Percentiles rank a stretch among this genome's conserved stretches.
Conservation (phyloP, 176 grass and related monocot species). For the Melocanna baccifera region DNA sequence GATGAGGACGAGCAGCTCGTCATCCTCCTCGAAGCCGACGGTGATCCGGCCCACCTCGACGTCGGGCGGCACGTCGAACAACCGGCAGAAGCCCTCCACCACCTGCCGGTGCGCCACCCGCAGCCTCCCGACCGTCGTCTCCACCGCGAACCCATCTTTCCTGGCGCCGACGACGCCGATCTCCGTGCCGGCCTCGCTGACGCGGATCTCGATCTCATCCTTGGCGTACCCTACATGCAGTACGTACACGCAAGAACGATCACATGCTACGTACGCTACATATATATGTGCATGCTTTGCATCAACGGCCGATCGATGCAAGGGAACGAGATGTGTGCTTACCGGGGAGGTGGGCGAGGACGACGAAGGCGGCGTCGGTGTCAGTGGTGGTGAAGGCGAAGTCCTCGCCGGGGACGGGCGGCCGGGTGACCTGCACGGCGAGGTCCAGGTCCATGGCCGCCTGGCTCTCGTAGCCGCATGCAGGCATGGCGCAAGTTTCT, state of each 20-base stretch:
- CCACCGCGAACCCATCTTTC: constrained; percentile 40
- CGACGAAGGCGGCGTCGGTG: constrained; percentile 60
- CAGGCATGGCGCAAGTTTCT: not conserved
- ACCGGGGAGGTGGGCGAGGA: constrained; percentile 80
- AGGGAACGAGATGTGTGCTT: not conserved
- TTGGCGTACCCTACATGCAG: constrained; percentile 46
- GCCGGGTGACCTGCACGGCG: constrained; percentile 36
- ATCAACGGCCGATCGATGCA: not conserved
- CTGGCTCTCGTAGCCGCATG: not conserved
- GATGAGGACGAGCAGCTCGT: constrained; percentile 64
- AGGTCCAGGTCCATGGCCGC: constrained; percentile 68
- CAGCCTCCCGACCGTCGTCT: constrained; percentile 35
- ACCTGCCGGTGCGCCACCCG: constrained; percentile 41
- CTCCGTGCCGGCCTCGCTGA: constrained; percentile 47
- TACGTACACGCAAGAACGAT: not conserved
- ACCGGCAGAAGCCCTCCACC: constrained; percentile 48
- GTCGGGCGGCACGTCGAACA: constrained; percentile 52
- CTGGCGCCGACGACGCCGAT: constrained; percentile 46
- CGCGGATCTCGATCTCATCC: constrained; percentile 60
- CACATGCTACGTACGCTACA: not conserved
- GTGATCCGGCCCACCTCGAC: constrained; percentile 40
- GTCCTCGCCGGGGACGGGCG: constrained; percentile 29
- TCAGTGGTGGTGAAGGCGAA: constrained; percentile 60
- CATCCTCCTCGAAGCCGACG: constrained; percentile 70
- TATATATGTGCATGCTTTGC: not conserved